These are phyloP conservation scores for Pachyrhizus erosus DNA, from an alignment of 306 rosid species.

Conservation along the genomic window DNA sequence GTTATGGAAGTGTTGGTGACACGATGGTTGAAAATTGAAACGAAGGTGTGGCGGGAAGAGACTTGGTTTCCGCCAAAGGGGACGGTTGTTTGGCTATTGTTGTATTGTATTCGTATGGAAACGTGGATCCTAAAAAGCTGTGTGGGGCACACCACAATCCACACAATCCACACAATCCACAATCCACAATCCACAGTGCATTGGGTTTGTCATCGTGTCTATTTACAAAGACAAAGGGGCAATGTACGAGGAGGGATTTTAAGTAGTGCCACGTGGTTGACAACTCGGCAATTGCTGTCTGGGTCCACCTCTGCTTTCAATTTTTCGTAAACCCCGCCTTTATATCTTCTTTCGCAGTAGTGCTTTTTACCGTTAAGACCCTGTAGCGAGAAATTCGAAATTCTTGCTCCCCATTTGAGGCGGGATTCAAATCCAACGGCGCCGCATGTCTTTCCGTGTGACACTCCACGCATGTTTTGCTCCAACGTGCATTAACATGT, in stretches of 20 bases:
- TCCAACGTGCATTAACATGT: conserved; percentile 37
- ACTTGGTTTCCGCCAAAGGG: background rate
- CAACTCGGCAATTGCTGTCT: no score
- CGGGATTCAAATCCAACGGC: conserved; percentile 38
- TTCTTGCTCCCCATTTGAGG: conserved; percentile 6
- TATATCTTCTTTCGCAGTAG: background rate
- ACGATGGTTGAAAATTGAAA: background rate
- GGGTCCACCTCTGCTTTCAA: background rate
- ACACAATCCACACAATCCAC: background rate
- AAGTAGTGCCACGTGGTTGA: background rate
- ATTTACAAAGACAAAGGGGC: conserved; percentile 35
- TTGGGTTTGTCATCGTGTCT: background rate
- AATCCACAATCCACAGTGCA: background rate
- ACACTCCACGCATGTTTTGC: conserved; percentile 47
- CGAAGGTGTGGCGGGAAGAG: background rate
- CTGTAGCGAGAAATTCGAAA: conserved; percentile 32
- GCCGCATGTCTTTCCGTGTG: conserved; percentile 48
- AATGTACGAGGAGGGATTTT: conserved; percentile 46
- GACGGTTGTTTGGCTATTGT: conserved; percentile 31
- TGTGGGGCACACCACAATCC: background rate
- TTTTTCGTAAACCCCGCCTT: conserved; percentile 51
- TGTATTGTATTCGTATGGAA: background rate
- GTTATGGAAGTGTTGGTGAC: background rate
- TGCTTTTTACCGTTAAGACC: conserved; percentile 32
- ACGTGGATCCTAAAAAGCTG: conserved; percentile 17